Base-by-base conservation (phyloP, 306 rosid genomes). In the Lathyrus aphaca region DNA sequence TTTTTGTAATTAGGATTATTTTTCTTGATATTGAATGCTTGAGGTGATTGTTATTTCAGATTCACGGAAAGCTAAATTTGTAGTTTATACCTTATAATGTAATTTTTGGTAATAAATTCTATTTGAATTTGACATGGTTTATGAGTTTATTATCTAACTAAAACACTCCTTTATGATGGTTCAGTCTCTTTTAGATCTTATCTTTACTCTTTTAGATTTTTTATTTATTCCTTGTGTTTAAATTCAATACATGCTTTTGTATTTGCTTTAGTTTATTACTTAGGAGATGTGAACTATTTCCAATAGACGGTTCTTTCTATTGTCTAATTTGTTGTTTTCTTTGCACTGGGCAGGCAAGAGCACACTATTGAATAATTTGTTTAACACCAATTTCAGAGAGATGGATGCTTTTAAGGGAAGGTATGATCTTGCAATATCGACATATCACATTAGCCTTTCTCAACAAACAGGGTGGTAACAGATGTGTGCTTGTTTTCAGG, bases 401-500 rank as follows among this genome's bases (percentile, higher is more conserved):
- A 95, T 95, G 99, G 96, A 95, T 76, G 96, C 99, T 77, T 95
- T 89, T 64, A 87, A 76, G 77, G 99, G 99, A 83, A 89, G 99
- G 99, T 75, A 79, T 75, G 88, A 77, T 79, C 71, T 44, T 60
- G 44, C 64, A 21, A 23, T 72, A 53, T 77, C 73, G 43, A 60
- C 53, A 16, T 53, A 27, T 66, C 10, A 30, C 40, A 37, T 18
- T 44, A 76, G 23, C 29, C 66, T 14, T 69, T 32, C 69, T 68
- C 64, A 29, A 21, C 8, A 18, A 21, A 45, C 39, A 32, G 13
- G 72, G 40, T 10, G 61, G n/a, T 23, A 23, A 74, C 35, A 76
- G 74, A 66, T 53, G 38, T 77, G 14, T 72, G 43, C 59, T 83
- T 75, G 64, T 69, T 76, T 74, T 69, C 88, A 95, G 99, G 90